Base-by-base conservation (phyloP, 2,329 filamentous ascomycete genomes). In the Paecilomyces sp. region DNA sequence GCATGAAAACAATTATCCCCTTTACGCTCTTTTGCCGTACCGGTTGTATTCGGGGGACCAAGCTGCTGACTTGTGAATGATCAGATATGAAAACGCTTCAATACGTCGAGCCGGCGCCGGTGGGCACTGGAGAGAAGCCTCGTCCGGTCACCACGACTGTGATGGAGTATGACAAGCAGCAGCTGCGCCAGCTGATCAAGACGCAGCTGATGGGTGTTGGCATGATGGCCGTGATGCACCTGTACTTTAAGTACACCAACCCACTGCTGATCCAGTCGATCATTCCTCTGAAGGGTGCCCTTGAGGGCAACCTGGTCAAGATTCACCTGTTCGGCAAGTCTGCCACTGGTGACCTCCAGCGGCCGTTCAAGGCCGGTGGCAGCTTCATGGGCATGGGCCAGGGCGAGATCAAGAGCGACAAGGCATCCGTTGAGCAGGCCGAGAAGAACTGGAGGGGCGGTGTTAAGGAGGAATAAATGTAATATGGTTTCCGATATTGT, bases 231-330 rank as follows among this genome's bases (percentile, higher is more conserved):
- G 90, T 97, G 73, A 97, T 99, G 93, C 94, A 99, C 82, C 67
- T 99, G 63, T 99, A 97, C 87, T 90, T 99, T 84, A 92, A 97
- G 78, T 99, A 97, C 88, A 97, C 92, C 81, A 99, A 97, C 87
- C 94, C 94, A 51, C 90, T 99, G 57, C 83, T 97, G 72, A 96
- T 99, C 81, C 94, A 99, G 86, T 95, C 90, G 76, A 96, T 99
- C 81, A 94, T 99, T 74, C 94, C 94, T 34, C 83, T 97, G 78
- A 99, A 99, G 88, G 85, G 89, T 74, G 93, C 92, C 54, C 85
- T 99, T 77, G 94, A 99, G 83, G 85, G 88, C 80, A 97, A 97
- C 83, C 82, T 97, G 70, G 85, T 94, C 83, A 97, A 97, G 86
- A 93, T 99, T 72, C 90, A 97, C 80, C 68, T 99, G 65, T 89